Evolutionary conservation across 805 yeast genomes (phyloP).

Genomic region (Pichia ethanolica): DNA sequence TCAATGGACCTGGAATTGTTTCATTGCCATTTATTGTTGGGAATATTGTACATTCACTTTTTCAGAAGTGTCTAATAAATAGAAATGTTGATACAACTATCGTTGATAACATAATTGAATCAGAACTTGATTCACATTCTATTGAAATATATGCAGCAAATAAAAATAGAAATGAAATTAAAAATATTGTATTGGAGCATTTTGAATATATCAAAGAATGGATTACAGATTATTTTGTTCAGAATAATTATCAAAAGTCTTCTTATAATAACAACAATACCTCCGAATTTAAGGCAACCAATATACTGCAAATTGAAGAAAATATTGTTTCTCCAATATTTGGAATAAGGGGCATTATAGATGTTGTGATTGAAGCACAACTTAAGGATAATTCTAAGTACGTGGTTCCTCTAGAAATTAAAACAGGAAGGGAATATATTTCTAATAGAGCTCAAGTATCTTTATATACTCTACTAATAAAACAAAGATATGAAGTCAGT

Average conservation of each 20-base stretch:
- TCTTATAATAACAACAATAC: slow-evolving; percentile 10
- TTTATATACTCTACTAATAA: slow-evolving; percentile 67
- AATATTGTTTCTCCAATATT: slow-evolving; percentile 85
- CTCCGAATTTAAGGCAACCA: slow-evolving; percentile 45
- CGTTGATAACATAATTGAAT: slow-evolving; percentile 20
- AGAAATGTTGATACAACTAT: slow-evolving; percentile 22
- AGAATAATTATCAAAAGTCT: background rate
- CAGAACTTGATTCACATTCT: slow-evolving; percentile 18
- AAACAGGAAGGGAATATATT: slow-evolving; percentile 66
- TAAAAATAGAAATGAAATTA: slow-evolving; percentile 38
- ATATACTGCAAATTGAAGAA: slow-evolving; percentile 80
- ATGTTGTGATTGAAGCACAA: slow-evolving; percentile 68
- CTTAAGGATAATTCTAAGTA: slow-evolving; percentile 38
- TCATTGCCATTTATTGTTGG: slow-evolving; percentile 72
- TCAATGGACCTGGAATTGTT: slow-evolving; percentile 57
- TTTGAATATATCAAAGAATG: slow-evolving; percentile 45
- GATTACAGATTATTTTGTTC: slow-evolving; percentile 37
- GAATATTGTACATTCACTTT: slow-evolving; percentile 67
- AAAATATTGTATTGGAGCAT: slow-evolving; percentile 38
- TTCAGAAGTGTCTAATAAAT: slow-evolving; percentile 48
- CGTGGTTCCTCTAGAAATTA: slow-evolving; percentile 80
- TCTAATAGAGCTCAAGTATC: slow-evolving; percentile 84
- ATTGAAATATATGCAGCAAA: slow-evolving; percentile 49
- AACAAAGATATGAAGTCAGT: slow-evolving; percentile 71
- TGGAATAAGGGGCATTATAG: slow-evolving; percentile 86